Evolutionary conservation across 768 basidiomycete genomes (phyloP).

Genomic region (Mycena indigotica): DNA sequence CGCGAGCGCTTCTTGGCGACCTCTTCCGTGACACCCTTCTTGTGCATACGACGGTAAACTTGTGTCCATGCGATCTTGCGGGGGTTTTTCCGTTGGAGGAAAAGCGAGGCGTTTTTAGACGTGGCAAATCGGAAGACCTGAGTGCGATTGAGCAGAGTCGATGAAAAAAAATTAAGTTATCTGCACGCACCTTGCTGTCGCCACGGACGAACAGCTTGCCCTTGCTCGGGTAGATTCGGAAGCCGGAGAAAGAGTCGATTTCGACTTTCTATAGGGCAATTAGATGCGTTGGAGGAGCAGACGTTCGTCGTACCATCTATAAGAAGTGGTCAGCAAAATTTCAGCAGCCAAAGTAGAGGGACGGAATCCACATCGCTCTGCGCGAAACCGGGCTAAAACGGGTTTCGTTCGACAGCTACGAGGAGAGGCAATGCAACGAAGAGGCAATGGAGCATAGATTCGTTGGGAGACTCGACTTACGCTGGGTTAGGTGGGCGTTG

Average conservation of each 20-base stretch:
- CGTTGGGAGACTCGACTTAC: not conserved
- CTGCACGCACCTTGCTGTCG: conserved; percentile 80
- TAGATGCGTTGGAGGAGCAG: not conserved
- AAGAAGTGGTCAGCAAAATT: not conserved
- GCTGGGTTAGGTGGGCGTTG: too few species aligned
- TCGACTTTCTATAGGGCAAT: conserved; percentile 77
- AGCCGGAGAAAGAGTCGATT: conserved; percentile 97
- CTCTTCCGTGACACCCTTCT: conserved; percentile 99
- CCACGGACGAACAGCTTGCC: conserved; percentile 94
- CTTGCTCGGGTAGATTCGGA: conserved; percentile 97
- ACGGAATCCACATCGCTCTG: not conserved
- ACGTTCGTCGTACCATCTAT: conserved; percentile 12
- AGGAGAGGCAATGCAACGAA: not conserved
- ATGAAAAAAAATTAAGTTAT: not conserved
- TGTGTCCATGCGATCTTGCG: conserved; percentile 99
- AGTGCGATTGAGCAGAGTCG: not conserved
- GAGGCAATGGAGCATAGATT: not conserved
- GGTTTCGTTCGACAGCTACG: not conserved
- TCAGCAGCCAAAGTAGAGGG: not conserved
- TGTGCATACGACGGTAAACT: conserved; percentile 96
- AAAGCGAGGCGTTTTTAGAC: conserved; percentile 94
- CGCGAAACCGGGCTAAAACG: not conserved
- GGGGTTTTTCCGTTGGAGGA: conserved; percentile 99
- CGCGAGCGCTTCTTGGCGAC: conserved; percentile 98
- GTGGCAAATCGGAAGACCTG: conserved; percentile 94